These are phyloP conservation scores for Volvox reticuliferus DNA, from an alignment of 139 green algal species.

Conservation along the genomic window DNA sequence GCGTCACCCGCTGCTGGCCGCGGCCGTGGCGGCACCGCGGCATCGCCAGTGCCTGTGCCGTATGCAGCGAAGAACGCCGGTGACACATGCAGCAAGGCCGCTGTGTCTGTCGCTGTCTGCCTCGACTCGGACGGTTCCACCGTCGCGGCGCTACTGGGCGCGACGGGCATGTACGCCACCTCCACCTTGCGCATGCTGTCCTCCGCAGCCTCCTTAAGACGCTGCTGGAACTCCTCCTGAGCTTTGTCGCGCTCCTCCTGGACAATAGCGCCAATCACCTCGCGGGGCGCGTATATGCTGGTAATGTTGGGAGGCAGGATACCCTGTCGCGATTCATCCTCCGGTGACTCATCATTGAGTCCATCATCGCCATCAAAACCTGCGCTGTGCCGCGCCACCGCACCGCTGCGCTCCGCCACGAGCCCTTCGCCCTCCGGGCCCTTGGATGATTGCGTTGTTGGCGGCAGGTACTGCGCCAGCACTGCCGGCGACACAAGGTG, in stretches of 20 bases:
- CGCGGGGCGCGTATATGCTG: constrained; percentile 12
- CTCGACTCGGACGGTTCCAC: not conserved
- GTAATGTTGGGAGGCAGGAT: constrained; percentile 35
- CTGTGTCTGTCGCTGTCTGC: not conserved
- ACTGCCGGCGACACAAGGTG: constrained; percentile 3
- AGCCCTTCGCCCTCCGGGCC: not conserved
- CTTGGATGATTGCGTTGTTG: not conserved
- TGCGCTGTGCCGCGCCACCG: not conserved
- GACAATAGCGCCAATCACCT: not conserved
- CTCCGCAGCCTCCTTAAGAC: not conserved
- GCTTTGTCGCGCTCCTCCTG: constrained; percentile 5
- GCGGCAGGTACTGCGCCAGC: not conserved
- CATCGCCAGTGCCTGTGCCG: not conserved
- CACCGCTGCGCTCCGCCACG: not conserved
- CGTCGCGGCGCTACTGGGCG: not conserved
- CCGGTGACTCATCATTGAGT: not conserved
- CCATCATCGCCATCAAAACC: not conserved
- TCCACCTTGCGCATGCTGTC: constrained; percentile 3
- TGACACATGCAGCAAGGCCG: not conserved
- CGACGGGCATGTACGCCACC: not conserved
- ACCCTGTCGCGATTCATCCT: not conserved
- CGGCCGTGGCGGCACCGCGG: not conserved
- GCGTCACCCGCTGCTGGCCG: not conserved
- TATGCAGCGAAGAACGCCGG: not conserved
- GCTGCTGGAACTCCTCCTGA: not conserved